A percentile compares a stretch with the other conserved stretches of the same genome.
These are phyloP conservation scores for Casaregolazyma suthepensis DNA, from an alignment of 1,139 yeast species.

Conservation along the genomic window DNA sequence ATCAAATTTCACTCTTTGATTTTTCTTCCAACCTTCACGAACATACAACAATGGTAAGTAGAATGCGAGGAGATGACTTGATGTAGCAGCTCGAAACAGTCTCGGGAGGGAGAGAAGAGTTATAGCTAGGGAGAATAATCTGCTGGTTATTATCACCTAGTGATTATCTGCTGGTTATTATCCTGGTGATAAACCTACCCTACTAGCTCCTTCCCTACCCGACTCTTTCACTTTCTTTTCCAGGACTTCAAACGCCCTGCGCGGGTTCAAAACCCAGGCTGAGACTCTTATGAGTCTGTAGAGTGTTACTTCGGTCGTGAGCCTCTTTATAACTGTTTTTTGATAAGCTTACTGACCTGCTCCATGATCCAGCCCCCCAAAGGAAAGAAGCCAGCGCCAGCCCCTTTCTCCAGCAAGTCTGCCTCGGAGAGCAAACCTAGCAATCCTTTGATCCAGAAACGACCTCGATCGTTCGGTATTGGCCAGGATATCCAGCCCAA, in stretches of 20 bases:
- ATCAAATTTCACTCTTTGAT: background rate
- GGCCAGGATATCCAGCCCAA: conserved; percentile 95
- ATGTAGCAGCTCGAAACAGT: background rate
- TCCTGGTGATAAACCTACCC: too few relatives aligned
- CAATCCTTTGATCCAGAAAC: conserved; percentile 78
- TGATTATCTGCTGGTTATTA: too few relatives aligned
- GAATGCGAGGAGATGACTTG: background rate
- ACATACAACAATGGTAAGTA: conserved; percentile 7
- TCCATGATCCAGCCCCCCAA: conserved; percentile 81
- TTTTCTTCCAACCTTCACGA: conserved; percentile 1
- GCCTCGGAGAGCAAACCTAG: conserved; percentile 31
- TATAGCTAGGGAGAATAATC: too few relatives aligned
- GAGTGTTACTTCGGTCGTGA: conserved; percentile 10
- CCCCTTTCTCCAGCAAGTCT: conserved; percentile 60
- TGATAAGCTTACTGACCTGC: conserved; percentile 35
- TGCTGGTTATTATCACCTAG: too few relatives aligned
- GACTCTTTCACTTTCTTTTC: background rate
- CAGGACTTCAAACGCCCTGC: background rate
- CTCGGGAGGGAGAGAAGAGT: background rate
- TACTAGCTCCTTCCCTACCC: too few relatives aligned
- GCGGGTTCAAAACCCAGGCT: conserved; percentile 12
- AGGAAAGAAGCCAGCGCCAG: conserved; percentile 80
- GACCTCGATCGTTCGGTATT: conserved; percentile 92
- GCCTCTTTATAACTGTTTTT: conserved; percentile 10
- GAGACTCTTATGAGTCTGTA: conserved; percentile 25